A percentile compares a stretch with the other conserved stretches of the same genome.
Conservation (phyloP, 306 rosid species). For the Gillenia trifoliata region DNA sequence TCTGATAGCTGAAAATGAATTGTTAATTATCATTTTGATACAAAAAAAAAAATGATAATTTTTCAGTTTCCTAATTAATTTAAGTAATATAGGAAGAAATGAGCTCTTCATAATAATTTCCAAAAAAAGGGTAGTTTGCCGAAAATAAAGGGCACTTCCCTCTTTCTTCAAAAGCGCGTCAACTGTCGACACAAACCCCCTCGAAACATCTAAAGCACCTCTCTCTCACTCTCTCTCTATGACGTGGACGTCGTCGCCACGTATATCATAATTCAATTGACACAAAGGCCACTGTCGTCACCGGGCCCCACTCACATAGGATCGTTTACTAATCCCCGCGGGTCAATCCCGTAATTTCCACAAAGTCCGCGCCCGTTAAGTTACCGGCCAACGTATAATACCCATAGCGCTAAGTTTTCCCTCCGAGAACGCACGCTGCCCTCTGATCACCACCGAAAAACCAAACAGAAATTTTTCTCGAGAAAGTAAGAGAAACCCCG, state of each 20-base stretch:
- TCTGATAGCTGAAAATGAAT: no score
- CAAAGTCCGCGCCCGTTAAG: background rate
- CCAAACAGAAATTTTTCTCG: background rate
- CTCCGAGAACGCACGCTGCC: constrained; percentile 23
- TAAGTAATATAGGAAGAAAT: no score
- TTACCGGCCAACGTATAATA: constrained; percentile 11
- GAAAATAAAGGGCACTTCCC: no score
- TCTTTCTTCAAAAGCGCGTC: background rate
- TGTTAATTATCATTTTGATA: no score
- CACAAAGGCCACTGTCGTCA: constrained; percentile 12
- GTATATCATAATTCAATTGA: constrained; percentile 10
- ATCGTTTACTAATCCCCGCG: constrained; percentile 1
- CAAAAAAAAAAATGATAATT: no score
- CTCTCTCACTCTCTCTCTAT: background rate
- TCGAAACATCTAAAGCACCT: background rate
- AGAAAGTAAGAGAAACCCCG: background rate
- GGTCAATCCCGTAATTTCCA: constrained; percentile 25
- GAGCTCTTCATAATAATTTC: background rate
- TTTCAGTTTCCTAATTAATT: no score
- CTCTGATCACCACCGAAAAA: constrained; percentile 2
- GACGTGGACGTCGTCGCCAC: constrained; percentile 15
- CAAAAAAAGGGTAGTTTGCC: background rate
- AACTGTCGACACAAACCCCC: background rate
- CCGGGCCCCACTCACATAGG: constrained; percentile 5
- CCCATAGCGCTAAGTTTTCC: constrained; percentile 38